Evolutionary conservation across 495 filamentous ascomycete genomes (phyloP), one percentile per base, ranked within the genome.

Genomic region (Daldinia decipiens): DNA sequence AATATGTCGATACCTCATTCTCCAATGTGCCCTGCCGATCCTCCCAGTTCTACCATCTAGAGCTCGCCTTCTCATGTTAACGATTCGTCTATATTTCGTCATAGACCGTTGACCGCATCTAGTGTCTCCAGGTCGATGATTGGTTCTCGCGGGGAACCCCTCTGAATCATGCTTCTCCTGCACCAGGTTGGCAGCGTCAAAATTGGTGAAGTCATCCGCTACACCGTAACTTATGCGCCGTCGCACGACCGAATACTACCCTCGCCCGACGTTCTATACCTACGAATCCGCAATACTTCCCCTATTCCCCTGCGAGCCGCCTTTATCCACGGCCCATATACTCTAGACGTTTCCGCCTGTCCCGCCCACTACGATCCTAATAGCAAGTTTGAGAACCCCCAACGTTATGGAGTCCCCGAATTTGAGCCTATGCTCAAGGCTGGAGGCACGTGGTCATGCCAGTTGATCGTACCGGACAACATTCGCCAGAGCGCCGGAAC

Each of bases 351-450:
- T 8, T 89, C 95, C 43, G 91, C 93, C 17, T 95, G 93, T 73
- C 93, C 94, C 4, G 83, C 89, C 0, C 85, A 83, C 39, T 98
- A 94, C 79, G 87, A 92, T 72, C 93, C 94, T 4, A 92, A 97
- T 76, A 78, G 82, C 66, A 92, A 90, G 61, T 87, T 89, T 58
- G 87, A 90, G 26, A 82, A 87, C 26, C 83, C 87, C 24, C 83
- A 82, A 26, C 80, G 81, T 45, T 82, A 89, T 80, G 92, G 91
- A 60, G 83, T 87, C 3, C 94, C 93, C 27, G 90, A 96, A 76
- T 99, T 95, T 78, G 95, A 99, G 76, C 94, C 95, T 12, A 92
- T 97, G 78, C 87, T 99, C 70, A 99, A 98, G 80, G 93, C 95
- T 24, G 96, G 93, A 15, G 94, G 92, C 19, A 89, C 82, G 59